Percentiles rank a stretch among this genome's conserved stretches.
Evolutionary conservation across 345 rosid genomes (phyloP).

Genomic region (Eutrema japonicum): DNA sequence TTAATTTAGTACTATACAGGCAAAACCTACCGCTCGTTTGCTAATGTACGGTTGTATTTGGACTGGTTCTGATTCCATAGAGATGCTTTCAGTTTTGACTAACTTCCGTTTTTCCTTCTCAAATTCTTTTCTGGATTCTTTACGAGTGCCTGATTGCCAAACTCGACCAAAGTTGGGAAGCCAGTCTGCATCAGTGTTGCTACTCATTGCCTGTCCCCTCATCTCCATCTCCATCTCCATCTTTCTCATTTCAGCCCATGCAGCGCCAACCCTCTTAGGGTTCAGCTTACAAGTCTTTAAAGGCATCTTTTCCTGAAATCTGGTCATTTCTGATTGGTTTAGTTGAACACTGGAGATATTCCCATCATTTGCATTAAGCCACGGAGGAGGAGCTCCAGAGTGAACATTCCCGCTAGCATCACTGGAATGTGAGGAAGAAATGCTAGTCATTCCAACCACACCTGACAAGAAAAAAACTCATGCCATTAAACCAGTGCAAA

Average conservation of each 20-base stretch:
- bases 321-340: slow-evolving; percentile 41
- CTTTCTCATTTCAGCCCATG: slow-evolving; percentile 94
- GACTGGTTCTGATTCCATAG: slow-evolving; percentile 47
- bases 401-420: slow-evolving; percentile 68
- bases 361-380: slow-evolving; percentile 65
- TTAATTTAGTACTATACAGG: slow-evolving; percentile 17
- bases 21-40: slow-evolving; percentile 65
- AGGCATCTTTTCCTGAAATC: slow-evolving; percentile 43
- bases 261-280: slow-evolving; percentile 92
- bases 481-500: slow-evolving; percentile 4
- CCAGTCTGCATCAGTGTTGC: slow-evolving; percentile 64
- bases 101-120: slow-evolving; percentile 68
- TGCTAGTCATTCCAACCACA: slow-evolving; percentile 45
- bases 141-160: slow-evolving; percentile 93
- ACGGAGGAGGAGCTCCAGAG: slow-evolving; percentile 85
- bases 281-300: slow-evolving; percentile 66
- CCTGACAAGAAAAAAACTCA: slow-evolving; percentile 47
- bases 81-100: slow-evolving; percentile 51
- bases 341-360: slow-evolving; percentile 43
- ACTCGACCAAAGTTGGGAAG: slow-evolving; percentile 97
- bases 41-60: slow-evolving; percentile 70
- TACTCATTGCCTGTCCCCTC: slow-evolving; percentile 62
- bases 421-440: slow-evolving; percentile 44
- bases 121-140: slow-evolving; percentile 88
- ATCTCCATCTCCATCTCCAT: slow-evolving; percentile 86